Percentiles rank a stretch among this genome's conserved stretches.
Conservation (phyloP, 495 filamentous ascomycete genomes). For the Neurospora tetraspora region DNA sequence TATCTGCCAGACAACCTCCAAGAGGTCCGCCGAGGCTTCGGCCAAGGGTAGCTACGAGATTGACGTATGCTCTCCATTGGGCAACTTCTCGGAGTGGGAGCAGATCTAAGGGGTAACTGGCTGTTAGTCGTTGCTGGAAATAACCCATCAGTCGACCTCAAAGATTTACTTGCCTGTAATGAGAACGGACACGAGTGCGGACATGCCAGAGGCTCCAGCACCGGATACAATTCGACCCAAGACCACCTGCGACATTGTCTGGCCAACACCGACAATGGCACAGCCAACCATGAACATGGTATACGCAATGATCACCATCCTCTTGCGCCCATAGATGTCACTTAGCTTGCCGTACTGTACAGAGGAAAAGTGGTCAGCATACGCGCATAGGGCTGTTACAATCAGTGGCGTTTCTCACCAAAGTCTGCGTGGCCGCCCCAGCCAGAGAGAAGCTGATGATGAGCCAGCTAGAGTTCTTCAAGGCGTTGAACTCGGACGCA, state of each 20-base stretch:
- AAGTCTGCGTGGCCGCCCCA: conserved; percentile 46
- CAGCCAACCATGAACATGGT: conserved; percentile 33
- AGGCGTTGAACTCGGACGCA: conserved; percentile 54
- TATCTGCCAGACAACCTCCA: conserved; percentile 55
- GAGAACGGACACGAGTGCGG: conserved; percentile 46
- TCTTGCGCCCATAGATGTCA: conserved; percentile 40
- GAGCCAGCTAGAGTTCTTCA: conserved; percentile 56
- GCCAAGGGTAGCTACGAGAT: conserved; percentile 52
- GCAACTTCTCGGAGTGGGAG: conserved; percentile 59
- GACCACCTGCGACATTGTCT: conserved; percentile 43
- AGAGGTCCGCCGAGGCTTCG: conserved; percentile 55
- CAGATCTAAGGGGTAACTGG: conserved; percentile 31
- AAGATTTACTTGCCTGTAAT: conserved; percentile 40
- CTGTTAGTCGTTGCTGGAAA: conserved; percentile 1
- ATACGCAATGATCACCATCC: conserved; percentile 31
- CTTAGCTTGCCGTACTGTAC: conserved; percentile 41
- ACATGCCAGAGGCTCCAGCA: conserved; percentile 49
- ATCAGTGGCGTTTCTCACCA: conserved; percentile 26
- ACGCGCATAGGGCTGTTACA: too few species aligned
- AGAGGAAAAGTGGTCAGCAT: background rate
- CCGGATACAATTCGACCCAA: conserved; percentile 50
- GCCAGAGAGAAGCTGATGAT: conserved; percentile 54
- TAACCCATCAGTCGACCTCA: background rate
- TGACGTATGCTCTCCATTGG: conserved; percentile 55
- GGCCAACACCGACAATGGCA: conserved; percentile 36